Evolutionary conservation across 2,329 filamentous ascomycete species (phyloP).

Genomic region (Trichophyton schoenleinii): DNA sequence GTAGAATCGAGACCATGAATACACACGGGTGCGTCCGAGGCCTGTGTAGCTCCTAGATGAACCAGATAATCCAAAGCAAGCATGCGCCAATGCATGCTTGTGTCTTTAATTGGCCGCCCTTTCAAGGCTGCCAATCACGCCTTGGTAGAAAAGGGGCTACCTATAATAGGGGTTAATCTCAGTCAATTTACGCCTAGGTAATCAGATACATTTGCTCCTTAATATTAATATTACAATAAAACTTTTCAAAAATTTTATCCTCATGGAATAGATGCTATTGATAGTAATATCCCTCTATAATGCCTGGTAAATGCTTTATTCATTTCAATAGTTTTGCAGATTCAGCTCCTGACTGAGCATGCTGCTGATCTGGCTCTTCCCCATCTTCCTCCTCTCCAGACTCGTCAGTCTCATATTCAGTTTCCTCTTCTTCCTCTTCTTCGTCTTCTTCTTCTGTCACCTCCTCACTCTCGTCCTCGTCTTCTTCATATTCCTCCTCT

Average conservation of each 20-base stretch:
- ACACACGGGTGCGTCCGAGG: background rate
- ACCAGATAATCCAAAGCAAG: background rate
- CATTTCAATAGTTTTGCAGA: background rate
- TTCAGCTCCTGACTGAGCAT: conserved; percentile 17
- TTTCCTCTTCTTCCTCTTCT: conserved; percentile 28
- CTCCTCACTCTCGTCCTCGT: conserved; percentile 40
- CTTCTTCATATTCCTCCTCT: conserved; percentile 41
- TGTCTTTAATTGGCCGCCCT: no score
- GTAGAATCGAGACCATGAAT: background rate
- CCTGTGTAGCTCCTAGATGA: background rate
- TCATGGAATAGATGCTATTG: background rate
- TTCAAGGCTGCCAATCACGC: no score
- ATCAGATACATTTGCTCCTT: background rate
- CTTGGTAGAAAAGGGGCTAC: no score
- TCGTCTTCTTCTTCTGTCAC: conserved; percentile 28
- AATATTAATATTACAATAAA: background rate
- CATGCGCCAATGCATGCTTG: no score
- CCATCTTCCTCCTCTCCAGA: conserved; percentile 33
- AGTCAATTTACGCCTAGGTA: background rate
- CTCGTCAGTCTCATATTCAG: conserved; percentile 16
- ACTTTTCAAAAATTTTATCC: background rate
- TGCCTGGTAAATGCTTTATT: background rate
- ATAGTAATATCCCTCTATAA: background rate
- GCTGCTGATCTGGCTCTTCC: conserved; percentile 20
- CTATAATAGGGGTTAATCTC: no score